Base-by-base conservation (phyloP, 2,329 filamentous ascomycete species). In the Phialophora verrucosa region DNA sequence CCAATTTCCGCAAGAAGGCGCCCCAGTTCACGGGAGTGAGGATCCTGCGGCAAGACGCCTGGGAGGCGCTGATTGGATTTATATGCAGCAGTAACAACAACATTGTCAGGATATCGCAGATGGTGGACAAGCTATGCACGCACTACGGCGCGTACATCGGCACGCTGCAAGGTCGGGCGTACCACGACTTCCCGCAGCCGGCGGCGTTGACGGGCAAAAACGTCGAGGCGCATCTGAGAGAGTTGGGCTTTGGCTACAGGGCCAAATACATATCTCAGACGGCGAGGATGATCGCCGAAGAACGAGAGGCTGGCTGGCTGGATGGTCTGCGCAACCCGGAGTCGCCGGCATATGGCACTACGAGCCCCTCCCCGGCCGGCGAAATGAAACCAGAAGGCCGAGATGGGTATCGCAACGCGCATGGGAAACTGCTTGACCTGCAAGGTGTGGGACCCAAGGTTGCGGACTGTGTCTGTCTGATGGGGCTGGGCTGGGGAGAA, bases 21-120 rank as follows among this genome's bases (percentile, higher is more conserved):
- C 90, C 91, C 0, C 88, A 90, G 63, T 99, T 99, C 76, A 90
- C 90, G 0, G 95, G 96, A 12, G 91, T 99, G 63, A 89, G 95
- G 25, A 97, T 99, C 71, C 81, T 99, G 53, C 91, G 90, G 73
- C 95, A 99, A 80, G 93, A 97, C 81, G 89, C 94, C 0, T 99
- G 96, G 95, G 95, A 99, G 78, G 89, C 95, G 0, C 83, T 99
- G 25, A 83, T 99, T 27, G 90, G 91, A 64, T 99, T 99, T 78
- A 99, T 99, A 70, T 99, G 95, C 83, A 97, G 93, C 79, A 97
- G 93, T 79, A 99, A 99, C 80, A 99, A 99, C 80, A 97, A 99
- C 76, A 99, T 99, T 67, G 86, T 89, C 1, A 88, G 95, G 47
- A 99, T 99, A 76, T 94, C 91, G 4, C 91, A 96, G 78, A 99